These are phyloP conservation scores for Paraconiothyrium brasiliense DNA, from an alignment of 2,329 filamentous ascomycete genomes.

Conservation along the genomic window DNA sequence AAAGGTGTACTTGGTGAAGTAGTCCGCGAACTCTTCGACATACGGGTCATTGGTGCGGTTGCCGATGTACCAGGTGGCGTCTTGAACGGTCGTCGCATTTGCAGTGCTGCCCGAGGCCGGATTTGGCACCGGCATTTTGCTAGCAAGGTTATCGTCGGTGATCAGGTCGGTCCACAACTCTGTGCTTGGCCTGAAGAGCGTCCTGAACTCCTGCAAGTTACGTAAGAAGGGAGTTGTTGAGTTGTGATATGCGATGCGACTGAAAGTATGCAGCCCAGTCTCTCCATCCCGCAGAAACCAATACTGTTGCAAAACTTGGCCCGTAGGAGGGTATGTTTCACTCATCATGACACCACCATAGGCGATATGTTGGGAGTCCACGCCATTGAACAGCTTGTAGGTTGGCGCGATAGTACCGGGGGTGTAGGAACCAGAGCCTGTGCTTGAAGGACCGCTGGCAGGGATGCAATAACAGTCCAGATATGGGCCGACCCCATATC, in stretches of 20 bases:
- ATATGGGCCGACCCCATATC: constrained; percentile 63
- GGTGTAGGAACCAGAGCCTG: constrained; percentile 64
- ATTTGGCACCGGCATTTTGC: constrained; percentile 62
- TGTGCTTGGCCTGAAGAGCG: constrained; percentile 65
- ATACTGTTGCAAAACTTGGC: constrained; percentile 70
- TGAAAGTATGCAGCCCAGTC: constrained; percentile 71
- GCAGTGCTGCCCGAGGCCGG: constrained; percentile 52
- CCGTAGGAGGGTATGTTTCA: constrained; percentile 66
- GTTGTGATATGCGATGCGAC: constrained; percentile 67
- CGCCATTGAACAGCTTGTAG: constrained; percentile 63
- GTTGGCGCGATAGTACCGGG: constrained; percentile 63
- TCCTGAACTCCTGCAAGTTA: constrained; percentile 67
- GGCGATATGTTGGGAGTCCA: constrained; percentile 59
- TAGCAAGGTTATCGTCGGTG: constrained; percentile 67
- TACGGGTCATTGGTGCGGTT: constrained; percentile 65
- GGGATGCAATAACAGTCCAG: constrained; percentile 72
- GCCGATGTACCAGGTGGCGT: constrained; percentile 68
- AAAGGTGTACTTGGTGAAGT: constrained; percentile 74
- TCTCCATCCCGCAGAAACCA: constrained; percentile 71
- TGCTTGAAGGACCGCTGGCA: constrained; percentile 50
- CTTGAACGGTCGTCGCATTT: constrained; percentile 63
- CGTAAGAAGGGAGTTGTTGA: constrained; percentile 62
- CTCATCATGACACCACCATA: constrained; percentile 70
- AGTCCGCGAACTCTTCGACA: constrained; percentile 65
- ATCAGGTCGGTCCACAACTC: constrained; percentile 69